phyloP scores from a whole-genome alignment of 176 grass and related monocot genomes.

The Hyparrhenia diplandra region DNA sequence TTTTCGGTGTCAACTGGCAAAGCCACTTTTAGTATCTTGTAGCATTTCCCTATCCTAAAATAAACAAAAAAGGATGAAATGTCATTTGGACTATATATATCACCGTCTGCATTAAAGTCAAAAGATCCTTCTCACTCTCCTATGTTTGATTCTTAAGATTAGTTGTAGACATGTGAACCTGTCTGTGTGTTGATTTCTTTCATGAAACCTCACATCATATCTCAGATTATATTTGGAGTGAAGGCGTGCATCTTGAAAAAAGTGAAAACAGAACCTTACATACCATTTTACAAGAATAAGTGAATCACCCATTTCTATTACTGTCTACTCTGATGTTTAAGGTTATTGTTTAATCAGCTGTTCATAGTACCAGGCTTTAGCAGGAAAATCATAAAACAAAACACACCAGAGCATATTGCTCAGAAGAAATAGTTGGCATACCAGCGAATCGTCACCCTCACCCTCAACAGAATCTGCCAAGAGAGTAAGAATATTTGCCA shows the following conservation, averaged over 20 bases:
- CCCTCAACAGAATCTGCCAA: conserved; percentile 71
- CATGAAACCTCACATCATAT: neutral
- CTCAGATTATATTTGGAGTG: conserved; percentile 8
- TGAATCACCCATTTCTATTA: neutral
- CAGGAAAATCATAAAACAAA: conserved; percentile 4
- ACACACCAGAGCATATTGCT: neutral
- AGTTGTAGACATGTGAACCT: neutral
- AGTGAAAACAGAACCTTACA: neutral
- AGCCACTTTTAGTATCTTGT: neutral
- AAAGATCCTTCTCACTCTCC: neutral
- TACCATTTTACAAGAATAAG: neutral
- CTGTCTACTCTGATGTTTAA: neutral
- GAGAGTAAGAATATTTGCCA: conserved; percentile 78
- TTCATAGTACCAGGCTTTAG: neutral
- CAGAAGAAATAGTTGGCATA: conserved; percentile 26
- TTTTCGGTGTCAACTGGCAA: neutral
- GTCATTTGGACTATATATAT: conserved; percentile 6
- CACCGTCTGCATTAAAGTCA: neutral
- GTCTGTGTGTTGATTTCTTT: neutral
- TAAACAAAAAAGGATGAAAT: neutral
- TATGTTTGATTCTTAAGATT: neutral
- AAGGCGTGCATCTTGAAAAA: neutral
- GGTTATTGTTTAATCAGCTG: neutral
- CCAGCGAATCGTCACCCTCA: conserved; percentile 76
- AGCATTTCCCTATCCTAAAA: neutral